Evolutionary conservation across 257 asterid genomes (phyloP).

Genomic region (Sherardia arvensis): DNA sequence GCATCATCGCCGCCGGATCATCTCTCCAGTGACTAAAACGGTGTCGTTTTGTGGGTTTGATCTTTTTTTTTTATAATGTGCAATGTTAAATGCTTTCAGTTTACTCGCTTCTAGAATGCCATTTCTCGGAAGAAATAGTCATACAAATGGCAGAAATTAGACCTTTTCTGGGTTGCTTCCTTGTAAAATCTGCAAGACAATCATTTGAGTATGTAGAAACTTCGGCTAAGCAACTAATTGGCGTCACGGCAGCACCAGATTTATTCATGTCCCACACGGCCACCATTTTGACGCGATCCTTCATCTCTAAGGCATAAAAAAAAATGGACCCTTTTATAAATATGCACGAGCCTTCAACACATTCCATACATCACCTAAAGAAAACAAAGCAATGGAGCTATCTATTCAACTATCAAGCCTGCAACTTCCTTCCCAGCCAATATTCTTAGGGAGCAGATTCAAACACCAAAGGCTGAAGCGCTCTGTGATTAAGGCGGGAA

Average conservation of each 20-base stretch:
- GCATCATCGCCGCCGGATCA: neutral
- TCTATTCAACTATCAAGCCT: neutral
- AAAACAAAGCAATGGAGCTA: neutral
- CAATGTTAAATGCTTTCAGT: neutral
- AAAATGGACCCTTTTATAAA: neutral
- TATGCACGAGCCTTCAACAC: neutral
- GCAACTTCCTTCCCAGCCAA: conserved; percentile 1
- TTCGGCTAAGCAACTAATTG: neutral
- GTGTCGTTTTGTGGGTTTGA: too few relatives aligned
- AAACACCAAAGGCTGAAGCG: neutral
- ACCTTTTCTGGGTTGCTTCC: neutral
- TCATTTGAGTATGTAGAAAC: neutral
- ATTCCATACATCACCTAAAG: neutral
- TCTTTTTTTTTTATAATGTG: too few relatives aligned
- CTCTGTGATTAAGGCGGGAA: neutral
- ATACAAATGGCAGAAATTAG: neutral
- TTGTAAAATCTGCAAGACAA: neutral
- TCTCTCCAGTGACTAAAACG: neutral
- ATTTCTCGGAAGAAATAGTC: neutral
- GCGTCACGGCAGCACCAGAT: neutral
- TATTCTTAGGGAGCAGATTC: neutral
- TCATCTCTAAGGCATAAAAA: neutral
- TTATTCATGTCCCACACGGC: conserved; percentile 1
- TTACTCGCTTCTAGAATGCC: too few relatives aligned
- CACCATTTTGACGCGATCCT: conserved; percentile 1